These are phyloP conservation scores for Puccinia hordei DNA, from an alignment of 1,284 basidiomycete species.

Conservation along the genomic window DNA sequence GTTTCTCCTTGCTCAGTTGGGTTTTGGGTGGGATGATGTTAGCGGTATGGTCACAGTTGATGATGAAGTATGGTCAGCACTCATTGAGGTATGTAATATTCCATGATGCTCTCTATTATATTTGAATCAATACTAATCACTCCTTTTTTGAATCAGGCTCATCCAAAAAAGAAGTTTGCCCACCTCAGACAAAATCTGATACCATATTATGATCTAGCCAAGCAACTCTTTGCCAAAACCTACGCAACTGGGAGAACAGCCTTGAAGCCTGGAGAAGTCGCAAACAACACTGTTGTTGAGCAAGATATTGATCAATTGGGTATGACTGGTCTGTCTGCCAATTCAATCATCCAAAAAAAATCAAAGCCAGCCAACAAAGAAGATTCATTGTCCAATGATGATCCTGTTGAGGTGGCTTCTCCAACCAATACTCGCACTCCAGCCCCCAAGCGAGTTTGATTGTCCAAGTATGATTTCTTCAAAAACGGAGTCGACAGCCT, in stretches of 20 bases:
- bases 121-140: not conserved
- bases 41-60: conserved; percentile 5
- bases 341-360: not conserved
- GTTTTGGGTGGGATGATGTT: not conserved
- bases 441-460: not conserved
- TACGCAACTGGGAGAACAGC: not conserved
- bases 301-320: not conserved
- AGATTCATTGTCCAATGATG: not conserved
- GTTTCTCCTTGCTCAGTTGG: not conserved
- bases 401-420: not conserved
- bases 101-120: too few species aligned
- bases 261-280: not conserved
- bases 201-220: not conserved
- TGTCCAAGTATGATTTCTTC: not conserved
- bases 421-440: not conserved
- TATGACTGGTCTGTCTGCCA: not conserved
- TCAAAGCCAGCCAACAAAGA: not conserved
- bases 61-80: not conserved
- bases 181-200: not conserved
- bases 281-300: not conserved
- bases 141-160: not conserved
- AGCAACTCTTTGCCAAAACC: not conserved
- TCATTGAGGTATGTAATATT: conserved; percentile 7
- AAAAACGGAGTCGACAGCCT: not conserved
- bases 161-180: not conserved